A percentile compares a stretch with the other conserved stretches of the same genome.
Conservation (phyloP, 2,329 filamentous ascomycete genomes). For the Bipolaris oryzae region DNA sequence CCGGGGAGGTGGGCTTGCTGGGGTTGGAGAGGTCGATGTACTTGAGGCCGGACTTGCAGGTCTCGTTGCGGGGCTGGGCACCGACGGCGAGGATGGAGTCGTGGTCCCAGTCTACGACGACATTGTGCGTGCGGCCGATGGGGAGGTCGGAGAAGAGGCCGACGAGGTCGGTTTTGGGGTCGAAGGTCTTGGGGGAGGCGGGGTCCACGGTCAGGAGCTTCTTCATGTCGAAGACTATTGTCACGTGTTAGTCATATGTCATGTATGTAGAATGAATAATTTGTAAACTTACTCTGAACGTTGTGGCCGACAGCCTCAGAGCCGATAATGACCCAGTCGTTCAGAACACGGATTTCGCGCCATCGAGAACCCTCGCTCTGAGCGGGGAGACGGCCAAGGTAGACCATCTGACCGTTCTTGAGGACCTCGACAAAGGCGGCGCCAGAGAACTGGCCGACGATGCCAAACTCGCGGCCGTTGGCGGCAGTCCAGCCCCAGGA, state of each 20-base stretch:
- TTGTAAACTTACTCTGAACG: conserved; percentile 51
- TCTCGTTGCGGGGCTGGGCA: conserved; percentile 40
- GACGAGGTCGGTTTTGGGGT: conserved; percentile 38
- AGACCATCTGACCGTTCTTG: conserved; percentile 56
- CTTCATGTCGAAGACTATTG: conserved; percentile 54
- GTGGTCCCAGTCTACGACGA: conserved; percentile 45
- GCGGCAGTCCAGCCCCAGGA: conserved; percentile 61
- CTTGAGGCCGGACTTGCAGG: conserved; percentile 60
- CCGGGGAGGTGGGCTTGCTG: conserved; percentile 58
- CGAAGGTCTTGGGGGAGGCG: conserved; percentile 39
- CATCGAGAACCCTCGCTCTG: conserved; percentile 55
- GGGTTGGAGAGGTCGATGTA: conserved; percentile 64
- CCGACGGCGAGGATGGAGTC: conserved; percentile 45
- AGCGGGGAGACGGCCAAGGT: conserved; percentile 58
- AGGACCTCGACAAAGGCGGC: conserved; percentile 60
- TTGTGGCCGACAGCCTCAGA: conserved; percentile 57
- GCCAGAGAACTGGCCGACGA: conserved; percentile 60
- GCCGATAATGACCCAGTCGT: conserved; percentile 53
- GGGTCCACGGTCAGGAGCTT: conserved; percentile 41
- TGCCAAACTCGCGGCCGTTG: conserved; percentile 60
- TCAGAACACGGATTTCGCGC: conserved; percentile 58
- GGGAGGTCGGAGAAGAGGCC: conserved; percentile 34
- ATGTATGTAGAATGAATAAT: conserved; percentile 14
- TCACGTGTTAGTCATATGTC: conserved; percentile 31
- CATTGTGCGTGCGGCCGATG: conserved; percentile 48